Conservation (phyloP, 2,329 filamentous ascomycete genomes). For the Neofusicoccum kwambonambiense region DNA sequence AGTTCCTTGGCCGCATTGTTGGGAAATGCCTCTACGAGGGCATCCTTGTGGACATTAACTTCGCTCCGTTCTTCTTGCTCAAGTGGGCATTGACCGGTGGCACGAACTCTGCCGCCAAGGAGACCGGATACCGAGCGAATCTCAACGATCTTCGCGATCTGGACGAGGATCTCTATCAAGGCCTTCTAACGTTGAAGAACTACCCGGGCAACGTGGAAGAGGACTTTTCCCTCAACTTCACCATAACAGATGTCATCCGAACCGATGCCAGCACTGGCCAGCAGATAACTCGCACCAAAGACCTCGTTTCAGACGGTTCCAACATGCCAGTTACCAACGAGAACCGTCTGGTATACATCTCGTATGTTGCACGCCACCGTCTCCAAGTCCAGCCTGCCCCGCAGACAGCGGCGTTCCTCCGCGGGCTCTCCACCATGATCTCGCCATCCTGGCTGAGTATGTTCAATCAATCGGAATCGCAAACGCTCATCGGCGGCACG, state of each 20-base stretch:
- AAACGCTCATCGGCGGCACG: constrained; percentile 89
- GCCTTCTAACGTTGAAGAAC: constrained; percentile 79
- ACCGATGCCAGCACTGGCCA: constrained; percentile 37
- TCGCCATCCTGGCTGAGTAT: constrained; percentile 92
- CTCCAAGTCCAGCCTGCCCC: constrained; percentile 74
- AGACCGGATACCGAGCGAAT: constrained; percentile 79
- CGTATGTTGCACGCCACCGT: constrained; percentile 83
- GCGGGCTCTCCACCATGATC: constrained; percentile 82
- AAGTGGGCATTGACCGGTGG: constrained; percentile 85
- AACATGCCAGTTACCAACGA: constrained; percentile 81
- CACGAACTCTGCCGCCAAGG: constrained; percentile 60
- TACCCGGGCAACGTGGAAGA: constrained; percentile 72
- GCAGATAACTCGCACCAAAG: constrained; percentile 65
- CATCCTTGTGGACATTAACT: constrained; percentile 87
- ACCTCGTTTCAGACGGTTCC: constrained; percentile 74
- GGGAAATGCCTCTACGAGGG: constrained; percentile 98
- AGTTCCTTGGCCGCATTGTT: constrained; percentile 88
- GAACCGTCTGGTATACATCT: constrained; percentile 92
- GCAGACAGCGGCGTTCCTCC: constrained; percentile 87
- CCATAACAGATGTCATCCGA: constrained; percentile 69
- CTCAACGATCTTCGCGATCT: constrained; percentile 92
- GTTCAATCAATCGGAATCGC: constrained; percentile 96
- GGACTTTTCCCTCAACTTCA: constrained; percentile 83
- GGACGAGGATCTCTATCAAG: constrained; percentile 86
- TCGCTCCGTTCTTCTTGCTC: constrained; percentile 92